Conservation (phyloP, 164 flowering plant species). For the Vitis amurensis region DNA sequence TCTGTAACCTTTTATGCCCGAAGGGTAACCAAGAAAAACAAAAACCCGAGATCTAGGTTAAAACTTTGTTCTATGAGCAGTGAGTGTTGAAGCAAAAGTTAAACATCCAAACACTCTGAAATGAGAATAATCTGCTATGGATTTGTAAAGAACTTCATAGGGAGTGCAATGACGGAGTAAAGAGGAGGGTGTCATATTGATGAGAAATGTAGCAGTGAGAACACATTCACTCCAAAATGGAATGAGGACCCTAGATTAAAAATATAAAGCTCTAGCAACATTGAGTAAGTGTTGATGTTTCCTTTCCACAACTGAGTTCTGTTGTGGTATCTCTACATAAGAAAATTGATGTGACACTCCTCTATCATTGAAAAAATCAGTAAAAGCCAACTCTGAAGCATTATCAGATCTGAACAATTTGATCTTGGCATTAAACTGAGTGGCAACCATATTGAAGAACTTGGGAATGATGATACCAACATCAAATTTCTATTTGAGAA, state of each 20-base stretch:
- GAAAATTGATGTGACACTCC: neutral
- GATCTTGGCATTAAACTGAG: neutral
- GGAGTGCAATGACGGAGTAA: neutral
- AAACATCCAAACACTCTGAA: neutral
- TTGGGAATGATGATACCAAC: neutral
- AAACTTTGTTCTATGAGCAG: neutral
- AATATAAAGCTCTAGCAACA: neutral
- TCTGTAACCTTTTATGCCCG: constrained; percentile 1
- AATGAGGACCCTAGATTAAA: neutral
- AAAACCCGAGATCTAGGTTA: neutral
- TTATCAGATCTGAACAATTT: neutral
- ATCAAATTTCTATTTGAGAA: neutral
- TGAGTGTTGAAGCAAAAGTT: neutral
- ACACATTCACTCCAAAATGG: neutral
- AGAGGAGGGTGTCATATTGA: neutral
- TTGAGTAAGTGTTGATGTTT: constrained; percentile 1
- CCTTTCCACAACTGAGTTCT: neutral
- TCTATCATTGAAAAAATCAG: neutral
- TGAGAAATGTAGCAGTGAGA: neutral
- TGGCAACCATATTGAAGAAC: neutral
- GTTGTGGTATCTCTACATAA: neutral
- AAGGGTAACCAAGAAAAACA: neutral
- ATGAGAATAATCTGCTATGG: neutral
- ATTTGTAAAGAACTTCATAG: neutral
- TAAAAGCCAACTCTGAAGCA: neutral